Evolutionary conservation across 2,329 filamentous ascomycete species (phyloP), one percentile per base, ranked within the genome.

Genomic region (Sporothrix euskadiensis): DNA sequence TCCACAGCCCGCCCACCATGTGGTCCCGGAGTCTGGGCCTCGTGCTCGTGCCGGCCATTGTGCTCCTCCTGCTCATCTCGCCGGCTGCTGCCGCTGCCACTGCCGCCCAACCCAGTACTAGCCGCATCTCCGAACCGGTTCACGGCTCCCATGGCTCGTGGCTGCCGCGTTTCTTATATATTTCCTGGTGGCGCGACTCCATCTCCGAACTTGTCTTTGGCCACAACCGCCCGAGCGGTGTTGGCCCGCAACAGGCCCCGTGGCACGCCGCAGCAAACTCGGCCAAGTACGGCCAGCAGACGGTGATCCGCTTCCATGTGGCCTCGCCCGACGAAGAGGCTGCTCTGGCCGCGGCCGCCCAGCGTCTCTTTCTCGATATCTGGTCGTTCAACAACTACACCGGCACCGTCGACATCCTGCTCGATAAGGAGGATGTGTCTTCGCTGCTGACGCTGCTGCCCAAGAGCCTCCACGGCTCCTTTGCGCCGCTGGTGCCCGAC

Each of bases 251-350:
- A 19, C 41, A 7, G 4, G 19, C 56, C 5, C 32, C 35, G 22
- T 72, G 47, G 70, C 76, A 78, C 75, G 80, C 77, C 73, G 80
- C 78, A 65, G 77, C 74, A 73, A 72, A 77, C 71, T 76, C 74
- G 79, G 76, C 78, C 74, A 80, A 76, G 76, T 97, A 97, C 80
- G 89, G 89, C 75, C 88, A 91, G 75, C 91, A 98, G 81, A 86
- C 97, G n/a, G 94, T 99, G 19, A 84, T 98, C 75, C 90, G 96
- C 54, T 98, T 98, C 86, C 93, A 92, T 78, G 84, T 98, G 72
- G 90, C 87, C 75, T 90, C 88, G 35, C 81, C 85, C 3, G 86
- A 89, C 26, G 92, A 97, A 79, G 90, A 92, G 74, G 82, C 83
- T 47, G 91, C 91, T 1, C 84, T 97, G 73, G 87, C 90, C n/a